These are phyloP conservation scores for Clathrospora elynae DNA, from an alignment of 2,329 filamentous ascomycete species.

Conservation along the genomic window DNA sequence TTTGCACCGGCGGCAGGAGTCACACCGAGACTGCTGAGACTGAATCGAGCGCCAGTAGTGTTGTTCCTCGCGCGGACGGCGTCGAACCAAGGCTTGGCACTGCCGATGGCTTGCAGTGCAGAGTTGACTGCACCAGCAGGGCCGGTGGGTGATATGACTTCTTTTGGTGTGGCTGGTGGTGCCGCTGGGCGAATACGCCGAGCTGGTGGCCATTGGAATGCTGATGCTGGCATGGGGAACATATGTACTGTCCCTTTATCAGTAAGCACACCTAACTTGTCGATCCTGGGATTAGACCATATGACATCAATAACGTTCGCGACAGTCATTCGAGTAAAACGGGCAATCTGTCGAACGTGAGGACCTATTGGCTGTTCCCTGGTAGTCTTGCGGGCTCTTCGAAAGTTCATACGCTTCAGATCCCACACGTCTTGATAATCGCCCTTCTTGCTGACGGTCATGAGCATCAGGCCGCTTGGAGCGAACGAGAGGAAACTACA, in stretches of 20 bases:
- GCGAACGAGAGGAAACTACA: constrained; percentile 83
- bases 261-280: constrained; percentile 86
- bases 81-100: constrained; percentile 45
- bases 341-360: constrained; percentile 78
- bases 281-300: constrained; percentile 81
- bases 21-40: constrained; percentile 46
- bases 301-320: constrained; percentile 88
- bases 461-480: constrained; percentile 72
- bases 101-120: constrained; percentile 54
- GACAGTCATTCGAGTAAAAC: constrained; percentile 89
- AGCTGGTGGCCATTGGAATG: constrained; percentile 85
- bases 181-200: constrained; percentile 47
- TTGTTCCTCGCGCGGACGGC: constrained; percentile 45
- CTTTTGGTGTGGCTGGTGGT: constrained; percentile 33
- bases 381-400: constrained; percentile 41
- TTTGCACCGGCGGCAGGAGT: constrained; percentile 60
- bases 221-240: constrained; percentile 80
- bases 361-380: constrained; percentile 45
- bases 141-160: constrained; percentile 41
- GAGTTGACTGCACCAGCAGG: constrained; percentile 44
- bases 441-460: constrained; percentile 82
- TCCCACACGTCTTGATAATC: constrained; percentile 85
- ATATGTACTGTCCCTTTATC: constrained; percentile 95
- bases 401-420: constrained; percentile 63
- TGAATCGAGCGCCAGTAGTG: constrained; percentile 42